Evolutionary conservation across 371 early-diverging fungal genomes (phyloP), one percentile per base, ranked within the genome.

Genomic region (Rhizopus delemar): DNA sequence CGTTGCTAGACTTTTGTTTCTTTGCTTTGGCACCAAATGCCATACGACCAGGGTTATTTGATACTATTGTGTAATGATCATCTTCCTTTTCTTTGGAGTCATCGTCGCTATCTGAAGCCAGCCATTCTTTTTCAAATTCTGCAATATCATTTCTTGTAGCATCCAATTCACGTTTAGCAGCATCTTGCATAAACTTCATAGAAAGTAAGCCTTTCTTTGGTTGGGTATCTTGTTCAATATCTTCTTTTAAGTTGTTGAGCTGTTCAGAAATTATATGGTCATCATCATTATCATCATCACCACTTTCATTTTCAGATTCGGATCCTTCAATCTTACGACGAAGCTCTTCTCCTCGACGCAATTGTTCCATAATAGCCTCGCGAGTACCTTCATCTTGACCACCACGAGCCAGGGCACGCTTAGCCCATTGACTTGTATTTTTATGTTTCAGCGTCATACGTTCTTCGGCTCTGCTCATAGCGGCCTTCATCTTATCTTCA

Each of bases 171-270:
- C 79, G 68, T 57, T 86, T 75, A 46, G 83, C 82, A 56, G 86
- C 92, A 53, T 83, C 84, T 71, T 93, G 92, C 98, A 98, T 98
- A 66, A 98, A 98, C 74, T 97, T 97, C 97, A 98, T 97, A 7
- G 82, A 87, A 63, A 93, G 88, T 34, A 98, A 61, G 22, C 95
- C 95, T 77, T 91, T 94, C 52, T 74, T 77, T n/a, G 88, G 86
- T 43, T 73, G 72, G 62, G 74, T 74, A 48, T 81, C 84, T 9
- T 76, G 69, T 48, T 79, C 73, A 36, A 82, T 51, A 29, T 77
- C 79, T 2, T 73, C 69, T 51, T 77, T 71, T 13, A 86, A 66
- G 34, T 79, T 62, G 50, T 60, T 74, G 46, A 84, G 53, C 63
- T 72, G 75, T 0, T 74, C 48, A 7, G 62, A 36, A 9, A 71